Percentiles rank a stretch among this genome's conserved stretches.
These are phyloP conservation scores for Solanum hybrid DNA, from an alignment of 305 asterid genomes.

Conservation along the genomic window DNA sequence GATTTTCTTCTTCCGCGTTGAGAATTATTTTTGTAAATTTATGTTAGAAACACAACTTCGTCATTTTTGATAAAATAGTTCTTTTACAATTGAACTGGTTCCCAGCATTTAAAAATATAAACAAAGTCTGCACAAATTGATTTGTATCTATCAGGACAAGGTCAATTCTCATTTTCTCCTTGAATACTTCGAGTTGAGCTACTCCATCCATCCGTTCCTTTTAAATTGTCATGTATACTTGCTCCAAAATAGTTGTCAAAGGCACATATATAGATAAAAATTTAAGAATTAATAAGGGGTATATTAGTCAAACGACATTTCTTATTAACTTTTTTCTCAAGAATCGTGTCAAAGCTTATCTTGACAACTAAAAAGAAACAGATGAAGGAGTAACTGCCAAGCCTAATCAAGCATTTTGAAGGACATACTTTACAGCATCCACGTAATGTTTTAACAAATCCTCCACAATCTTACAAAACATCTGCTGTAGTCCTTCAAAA, in stretches of 20 bases:
- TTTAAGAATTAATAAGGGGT: background rate
- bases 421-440: constrained; percentile 32
- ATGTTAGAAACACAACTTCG: background rate
- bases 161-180: background rate
- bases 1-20: background rate
- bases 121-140: background rate
- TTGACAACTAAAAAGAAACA: no score
- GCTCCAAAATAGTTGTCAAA: background rate
- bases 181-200: background rate
- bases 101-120: background rate
- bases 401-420: constrained; percentile 17
- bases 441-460: constrained; percentile 33
- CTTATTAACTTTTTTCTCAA: background rate
- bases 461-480: constrained; percentile 21
- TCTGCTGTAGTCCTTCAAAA: constrained; percentile 27
- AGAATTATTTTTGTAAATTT: background rate
- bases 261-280: background rate
- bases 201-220: background rate
- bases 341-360: no score
- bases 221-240: background rate
- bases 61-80: background rate
- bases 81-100: background rate
- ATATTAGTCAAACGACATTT: no score
- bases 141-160: background rate
- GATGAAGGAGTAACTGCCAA: background rate